Percentiles rank a stretch among this genome's conserved stretches.
phyloP scores from a whole-genome alignment of 192 early-diverging fungal species.

The Neocallimastix lanati region DNA sequence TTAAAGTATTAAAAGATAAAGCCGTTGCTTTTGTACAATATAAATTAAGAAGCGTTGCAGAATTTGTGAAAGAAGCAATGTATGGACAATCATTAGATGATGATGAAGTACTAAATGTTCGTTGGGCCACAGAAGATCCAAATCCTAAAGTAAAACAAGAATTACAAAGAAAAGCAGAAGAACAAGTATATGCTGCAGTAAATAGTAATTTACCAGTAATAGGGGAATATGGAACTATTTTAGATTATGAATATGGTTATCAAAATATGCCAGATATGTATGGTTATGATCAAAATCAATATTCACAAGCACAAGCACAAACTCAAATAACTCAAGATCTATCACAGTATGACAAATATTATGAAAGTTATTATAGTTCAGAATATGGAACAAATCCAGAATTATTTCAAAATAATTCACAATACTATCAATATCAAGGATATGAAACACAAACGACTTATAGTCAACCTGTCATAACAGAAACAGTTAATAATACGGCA shows the following conservation, averaged over 20 bases:
- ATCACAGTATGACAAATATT: neutral
- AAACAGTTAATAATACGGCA: neutral
- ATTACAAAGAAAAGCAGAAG: constrained; percentile 30
- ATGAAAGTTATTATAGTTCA: neutral
- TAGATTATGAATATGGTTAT: constrained; percentile 24
- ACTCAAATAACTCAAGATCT: neutral
- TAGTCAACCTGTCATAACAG: neutral
- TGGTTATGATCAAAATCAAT: neutral
- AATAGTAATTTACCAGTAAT: constrained; percentile 33
- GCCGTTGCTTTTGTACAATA: constrained; percentile 74
- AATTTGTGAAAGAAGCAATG: constrained; percentile 87
- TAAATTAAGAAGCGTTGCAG: constrained; percentile 43
- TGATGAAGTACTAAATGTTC: constrained; percentile 51
- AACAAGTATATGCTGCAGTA: constrained; percentile 28
- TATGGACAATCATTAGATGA: constrained; percentile 54
- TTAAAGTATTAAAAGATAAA: constrained; percentile 46
- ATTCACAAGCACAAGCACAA: neutral
- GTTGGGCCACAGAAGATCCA: constrained; percentile 74
- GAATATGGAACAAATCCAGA: neutral
- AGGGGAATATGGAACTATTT: constrained; percentile 23
- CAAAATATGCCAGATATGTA: neutral
- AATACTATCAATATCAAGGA: neutral
- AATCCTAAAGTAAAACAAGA: constrained; percentile 30
- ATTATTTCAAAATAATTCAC: neutral
- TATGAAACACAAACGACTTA: neutral